phyloP scores from a whole-genome alignment of 2,329 filamentous ascomycete species.

The Pestalotiopsis sp. region DNA sequence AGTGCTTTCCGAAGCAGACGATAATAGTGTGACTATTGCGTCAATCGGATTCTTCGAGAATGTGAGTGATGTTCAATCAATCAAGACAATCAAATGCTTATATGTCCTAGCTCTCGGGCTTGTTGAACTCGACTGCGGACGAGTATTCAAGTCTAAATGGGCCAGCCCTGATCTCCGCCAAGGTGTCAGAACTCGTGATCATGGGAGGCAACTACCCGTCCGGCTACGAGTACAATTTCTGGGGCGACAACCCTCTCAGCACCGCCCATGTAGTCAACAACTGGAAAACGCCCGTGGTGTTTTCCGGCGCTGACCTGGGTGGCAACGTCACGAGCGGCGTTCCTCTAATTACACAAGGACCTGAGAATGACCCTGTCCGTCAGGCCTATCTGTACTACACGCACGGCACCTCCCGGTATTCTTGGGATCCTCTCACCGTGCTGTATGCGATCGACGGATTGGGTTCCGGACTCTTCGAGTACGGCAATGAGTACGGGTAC shows the following conservation, averaged over 20 bases:
- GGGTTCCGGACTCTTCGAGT: conserved; percentile 31
- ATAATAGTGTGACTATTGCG: conserved; percentile 44
- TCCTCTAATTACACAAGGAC: conserved; percentile 32
- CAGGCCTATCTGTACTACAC: conserved; percentile 43
- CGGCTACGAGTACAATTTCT: conserved; percentile 52
- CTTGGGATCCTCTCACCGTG: conserved; percentile 45
- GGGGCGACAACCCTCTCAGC: conserved; percentile 35
- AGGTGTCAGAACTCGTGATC: conserved; percentile 50
- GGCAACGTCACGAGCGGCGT: conserved; percentile 40
- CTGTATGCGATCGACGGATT: conserved; percentile 40
- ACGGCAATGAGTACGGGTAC: conserved; percentile 38
- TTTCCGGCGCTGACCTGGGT: conserved; percentile 47
- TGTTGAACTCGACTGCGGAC: conserved; percentile 47
- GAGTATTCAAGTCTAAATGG: conserved; percentile 39
- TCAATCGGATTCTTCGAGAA: conserved; percentile 49
- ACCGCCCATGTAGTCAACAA: conserved; percentile 46
- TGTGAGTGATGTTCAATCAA: conserved; percentile 11
- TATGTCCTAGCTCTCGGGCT: conserved; percentile 23
- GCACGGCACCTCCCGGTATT: conserved; percentile 31
- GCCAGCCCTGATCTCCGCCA: conserved; percentile 39
- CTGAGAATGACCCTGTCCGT: conserved; percentile 34
- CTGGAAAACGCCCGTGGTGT: conserved; percentile 42
- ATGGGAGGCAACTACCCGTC: conserved; percentile 54
- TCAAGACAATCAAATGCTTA: not conserved
- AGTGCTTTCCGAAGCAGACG: conserved; percentile 37